A percentile compares a stretch with the other conserved stretches of the same genome.
Conservation (phyloP, 495 filamentous ascomycete species). For the Penicillium manginii region DNA sequence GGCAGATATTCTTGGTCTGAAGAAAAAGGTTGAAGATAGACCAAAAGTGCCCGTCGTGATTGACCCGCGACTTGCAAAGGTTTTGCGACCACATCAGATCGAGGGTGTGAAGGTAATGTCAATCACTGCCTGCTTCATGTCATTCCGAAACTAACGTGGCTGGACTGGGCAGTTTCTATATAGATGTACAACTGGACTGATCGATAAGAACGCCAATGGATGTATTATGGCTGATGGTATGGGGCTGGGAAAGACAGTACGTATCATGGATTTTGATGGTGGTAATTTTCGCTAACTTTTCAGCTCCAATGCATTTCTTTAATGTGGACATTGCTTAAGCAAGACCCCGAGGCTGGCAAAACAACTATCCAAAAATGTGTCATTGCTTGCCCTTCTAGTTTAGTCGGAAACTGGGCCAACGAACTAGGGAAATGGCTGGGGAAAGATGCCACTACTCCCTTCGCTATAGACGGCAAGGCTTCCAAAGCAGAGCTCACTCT, state of each 20-base stretch:
- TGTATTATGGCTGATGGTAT: slow-evolving; percentile 99
- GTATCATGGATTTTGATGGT: slow-evolving; percentile 1
- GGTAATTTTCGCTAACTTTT: slow-evolving; percentile 35
- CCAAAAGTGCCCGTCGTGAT: slow-evolving; percentile 97
- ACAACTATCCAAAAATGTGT: slow-evolving; percentile 95
- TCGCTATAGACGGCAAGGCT: slow-evolving; percentile 96
- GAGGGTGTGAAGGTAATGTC: slow-evolving; percentile 82
- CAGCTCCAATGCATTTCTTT: slow-evolving; percentile 74
- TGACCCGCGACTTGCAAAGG: slow-evolving; percentile 87
- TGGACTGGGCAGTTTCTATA: slow-evolving; percentile 73
- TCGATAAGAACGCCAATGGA: slow-evolving; percentile 91
- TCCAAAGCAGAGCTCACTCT: slow-evolving; percentile 88
- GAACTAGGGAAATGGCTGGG: slow-evolving; percentile 91
- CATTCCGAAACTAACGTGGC: slow-evolving; percentile 5
- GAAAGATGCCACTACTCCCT: slow-evolving; percentile 85
- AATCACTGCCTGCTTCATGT: neutral
- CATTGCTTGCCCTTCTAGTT: slow-evolving; percentile 96
- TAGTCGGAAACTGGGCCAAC: slow-evolving; percentile 98
- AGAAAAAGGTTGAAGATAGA: slow-evolving; percentile 78
- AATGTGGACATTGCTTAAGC: slow-evolving; percentile 97
- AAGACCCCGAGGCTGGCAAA: slow-evolving; percentile 93
- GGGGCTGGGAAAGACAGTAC: slow-evolving; percentile 93
- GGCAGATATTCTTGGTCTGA: slow-evolving; percentile 93
- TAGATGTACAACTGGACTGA: slow-evolving; percentile 86
- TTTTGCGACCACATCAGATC: slow-evolving; percentile 94